Conservation (phyloP, 2,329 filamentous ascomycete species). For the Cercospora brassicicola region DNA sequence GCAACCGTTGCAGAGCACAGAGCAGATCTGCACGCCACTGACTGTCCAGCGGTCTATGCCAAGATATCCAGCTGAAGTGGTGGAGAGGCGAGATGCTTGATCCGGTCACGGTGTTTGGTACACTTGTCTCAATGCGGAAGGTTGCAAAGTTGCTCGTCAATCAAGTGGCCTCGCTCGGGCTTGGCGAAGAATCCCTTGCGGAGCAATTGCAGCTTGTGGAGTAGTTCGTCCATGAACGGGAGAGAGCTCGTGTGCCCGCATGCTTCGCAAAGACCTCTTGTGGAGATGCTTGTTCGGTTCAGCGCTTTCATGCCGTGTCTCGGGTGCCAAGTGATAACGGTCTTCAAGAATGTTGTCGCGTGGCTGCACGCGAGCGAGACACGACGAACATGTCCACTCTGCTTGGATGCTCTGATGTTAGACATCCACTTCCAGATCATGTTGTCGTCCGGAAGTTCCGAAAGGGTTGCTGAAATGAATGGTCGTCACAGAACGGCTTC, state of each 20-base stretch:
- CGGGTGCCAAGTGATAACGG: slow-evolving; percentile 10
- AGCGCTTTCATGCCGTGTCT: not conserved
- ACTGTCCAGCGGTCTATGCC: not conserved
- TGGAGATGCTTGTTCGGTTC: not conserved
- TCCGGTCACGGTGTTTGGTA: not conserved
- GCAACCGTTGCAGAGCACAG: not conserved
- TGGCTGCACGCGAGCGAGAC: not conserved
- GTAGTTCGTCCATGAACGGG: not conserved
- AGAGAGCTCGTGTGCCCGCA: not conserved
- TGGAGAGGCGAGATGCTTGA: slow-evolving; percentile 1
- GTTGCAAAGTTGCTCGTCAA: not conserved
- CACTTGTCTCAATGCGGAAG: slow-evolving; percentile 9
- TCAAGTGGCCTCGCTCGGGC: not conserved
- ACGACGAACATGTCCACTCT: not conserved
- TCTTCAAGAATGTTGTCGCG: not conserved
- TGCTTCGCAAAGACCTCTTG: not conserved
- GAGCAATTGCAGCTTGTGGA: not conserved
- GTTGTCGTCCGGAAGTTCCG: not conserved
- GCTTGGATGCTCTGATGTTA: not conserved
- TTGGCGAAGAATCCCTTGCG: not conserved
- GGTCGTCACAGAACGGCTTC: not conserved
- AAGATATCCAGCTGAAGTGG: not conserved
- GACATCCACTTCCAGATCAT: not conserved
- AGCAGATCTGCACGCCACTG: not conserved
- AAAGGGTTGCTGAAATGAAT: not conserved